These are phyloP conservation scores for Fusarium chuoi DNA, from an alignment of 2,329 filamentous ascomycete species.

Conservation along the genomic window DNA sequence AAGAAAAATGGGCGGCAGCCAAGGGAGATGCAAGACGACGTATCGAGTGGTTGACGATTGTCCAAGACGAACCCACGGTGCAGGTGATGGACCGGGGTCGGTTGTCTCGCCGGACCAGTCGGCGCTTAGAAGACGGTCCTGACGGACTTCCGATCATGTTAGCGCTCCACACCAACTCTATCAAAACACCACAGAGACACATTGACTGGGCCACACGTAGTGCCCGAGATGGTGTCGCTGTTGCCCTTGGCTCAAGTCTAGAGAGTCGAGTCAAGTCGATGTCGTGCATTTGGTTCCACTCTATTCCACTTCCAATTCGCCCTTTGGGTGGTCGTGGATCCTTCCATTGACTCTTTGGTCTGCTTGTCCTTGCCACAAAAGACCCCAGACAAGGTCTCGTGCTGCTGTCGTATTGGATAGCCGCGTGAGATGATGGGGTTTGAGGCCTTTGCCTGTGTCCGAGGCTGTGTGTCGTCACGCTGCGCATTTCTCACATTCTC, in stretches of 20 bases:
- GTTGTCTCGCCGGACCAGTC: slow-evolving; percentile 46
- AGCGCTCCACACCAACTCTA: slow-evolving; percentile 42
- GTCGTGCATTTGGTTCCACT: slow-evolving; percentile 47
- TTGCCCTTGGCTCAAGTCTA: background rate
- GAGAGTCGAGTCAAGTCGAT: slow-evolving; percentile 57
- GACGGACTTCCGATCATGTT: slow-evolving; percentile 30
- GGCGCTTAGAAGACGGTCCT: slow-evolving; percentile 48
- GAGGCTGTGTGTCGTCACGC: slow-evolving; percentile 45
- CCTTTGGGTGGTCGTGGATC: background rate
- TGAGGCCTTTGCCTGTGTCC: slow-evolving; percentile 31
- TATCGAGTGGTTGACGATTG: slow-evolving; percentile 42
- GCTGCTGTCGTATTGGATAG: slow-evolving; percentile 49
- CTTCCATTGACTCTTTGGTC: slow-evolving; percentile 1
- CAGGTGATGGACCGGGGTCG: slow-evolving; percentile 49
- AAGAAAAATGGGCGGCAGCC: slow-evolving; percentile 34
- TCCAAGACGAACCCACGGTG: slow-evolving; percentile 41
- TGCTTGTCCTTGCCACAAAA: slow-evolving; percentile 44
- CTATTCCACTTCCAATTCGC: slow-evolving; percentile 1
- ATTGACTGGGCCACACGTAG: slow-evolving; percentile 34
- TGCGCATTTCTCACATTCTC: slow-evolving; percentile 29
- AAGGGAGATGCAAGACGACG: slow-evolving; percentile 24
- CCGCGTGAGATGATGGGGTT: slow-evolving; percentile 30
- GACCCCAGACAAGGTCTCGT: slow-evolving; percentile 43
- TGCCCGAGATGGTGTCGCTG: slow-evolving; percentile 30
- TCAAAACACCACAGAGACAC: slow-evolving; percentile 28